Percentiles rank a stretch among this genome's conserved stretches.
phyloP scores from a whole-genome alignment of 768 basidiomycete genomes.

The Lepiota brunneoincarnata region DNA sequence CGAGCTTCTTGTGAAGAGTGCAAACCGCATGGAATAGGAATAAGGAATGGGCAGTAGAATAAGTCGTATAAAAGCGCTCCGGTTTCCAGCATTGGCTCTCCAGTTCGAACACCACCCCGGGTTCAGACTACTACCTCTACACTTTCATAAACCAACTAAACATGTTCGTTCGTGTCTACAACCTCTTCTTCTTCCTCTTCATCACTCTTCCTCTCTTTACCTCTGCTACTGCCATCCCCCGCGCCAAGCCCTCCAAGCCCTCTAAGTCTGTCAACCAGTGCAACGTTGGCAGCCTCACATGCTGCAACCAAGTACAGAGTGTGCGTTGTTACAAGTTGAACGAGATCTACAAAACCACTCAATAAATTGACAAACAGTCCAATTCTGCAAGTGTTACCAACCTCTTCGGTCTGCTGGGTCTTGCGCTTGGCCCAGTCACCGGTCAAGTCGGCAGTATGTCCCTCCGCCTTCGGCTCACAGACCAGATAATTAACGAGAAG shows the following conservation, averaged over 20 bases:
- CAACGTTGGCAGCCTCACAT: conserved; percentile 18
- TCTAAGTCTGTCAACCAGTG: conserved; percentile 13
- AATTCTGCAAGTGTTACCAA: conserved; percentile 17
- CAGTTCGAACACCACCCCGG: conserved; percentile 14
- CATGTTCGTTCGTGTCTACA: conserved; percentile 21
- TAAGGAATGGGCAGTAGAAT: too few species aligned
- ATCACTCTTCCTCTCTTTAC: conserved; percentile 20
- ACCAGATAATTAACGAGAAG: background rate
- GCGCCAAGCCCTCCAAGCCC: conserved; percentile 6
- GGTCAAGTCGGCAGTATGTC: conserved; percentile 1
- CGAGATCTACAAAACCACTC: too few species aligned
- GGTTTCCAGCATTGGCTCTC: conserved; percentile 1
- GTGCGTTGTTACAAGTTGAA: conserved; percentile 15
- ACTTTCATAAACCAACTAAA: too few species aligned
- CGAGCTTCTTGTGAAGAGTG: too few species aligned
- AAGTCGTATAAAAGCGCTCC: too few species aligned
- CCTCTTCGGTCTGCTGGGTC: background rate
- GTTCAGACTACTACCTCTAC: background rate
- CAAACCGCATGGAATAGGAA: too few species aligned
- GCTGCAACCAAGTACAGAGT: conserved; percentile 19
- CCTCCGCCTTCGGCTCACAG: conserved; percentile 9
- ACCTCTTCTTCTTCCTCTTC: conserved; percentile 15
- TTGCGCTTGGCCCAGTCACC: background rate
- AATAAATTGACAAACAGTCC: conserved; percentile 10
- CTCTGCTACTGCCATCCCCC: conserved; percentile 17